Base-by-base conservation (phyloP, 2,329 filamentous ascomycete genomes). In the Aspergillus ochraceoroseus region DNA sequence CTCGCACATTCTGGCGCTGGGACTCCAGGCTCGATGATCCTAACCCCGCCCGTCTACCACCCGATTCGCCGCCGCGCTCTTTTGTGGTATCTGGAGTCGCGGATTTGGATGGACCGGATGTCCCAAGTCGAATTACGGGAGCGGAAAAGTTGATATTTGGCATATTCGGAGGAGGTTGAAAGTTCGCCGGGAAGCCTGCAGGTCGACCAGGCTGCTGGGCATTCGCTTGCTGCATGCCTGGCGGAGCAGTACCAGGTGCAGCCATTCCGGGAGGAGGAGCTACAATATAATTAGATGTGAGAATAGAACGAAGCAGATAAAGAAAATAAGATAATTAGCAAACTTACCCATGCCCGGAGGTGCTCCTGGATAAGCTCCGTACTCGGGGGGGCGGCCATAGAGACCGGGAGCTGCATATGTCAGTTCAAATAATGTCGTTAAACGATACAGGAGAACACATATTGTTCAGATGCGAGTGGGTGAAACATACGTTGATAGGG, bases 111-210 rank as follows among this genome's bases (percentile, higher is more conserved):
- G 80, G 65, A 13, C 70, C 77, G 3, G 82, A 77, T 1, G 88
- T 90, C 28, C 90, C 92, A 31, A 98, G 77, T 40, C 92, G 85
- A 59, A 98, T 96, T 45, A 96, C 88, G 41, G 90, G 89, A 23
- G 92, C 92, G 58, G 86, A 94, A 72, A 96, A 95, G 71, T 98
- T 95, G 73, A 98, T 95, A 64, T 94, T 94, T 36, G 90, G 88
- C 76, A 95, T 86, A 61, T 92, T 95, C 35, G 85, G 74, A 7
- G 90, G 89, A 33, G 87, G 80, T 71, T 94, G 86, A 68, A 95
- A 95, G 65, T 81, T 87, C 44, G 82, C 72, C 47, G 87, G 87
- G 50, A 94, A 81, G 58, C 80, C 82, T 65, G 78, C 85, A 63
- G 85, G 85, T 72, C 85, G 82, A 70, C 82, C 85, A 70, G 85